Conservation (phyloP, 2,329 filamentous ascomycete species). For the Phaeoacremonium minimum region DNA sequence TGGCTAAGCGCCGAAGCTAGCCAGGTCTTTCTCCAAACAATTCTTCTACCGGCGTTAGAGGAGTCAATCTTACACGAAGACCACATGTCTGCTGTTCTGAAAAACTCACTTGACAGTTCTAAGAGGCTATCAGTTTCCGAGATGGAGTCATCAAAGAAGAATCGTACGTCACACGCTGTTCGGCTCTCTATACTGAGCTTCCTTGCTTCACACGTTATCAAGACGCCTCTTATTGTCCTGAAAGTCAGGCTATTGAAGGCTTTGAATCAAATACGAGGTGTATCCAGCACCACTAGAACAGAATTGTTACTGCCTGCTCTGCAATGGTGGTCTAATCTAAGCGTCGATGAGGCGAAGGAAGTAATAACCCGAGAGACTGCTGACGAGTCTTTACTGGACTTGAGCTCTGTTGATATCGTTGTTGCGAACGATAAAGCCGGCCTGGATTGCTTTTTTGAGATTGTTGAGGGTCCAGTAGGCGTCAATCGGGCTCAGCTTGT, state of each 20-base stretch:
- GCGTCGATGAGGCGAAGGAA: slow-evolving; percentile 42
- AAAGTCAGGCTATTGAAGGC: slow-evolving; percentile 70
- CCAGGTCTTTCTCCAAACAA: slow-evolving; percentile 57
- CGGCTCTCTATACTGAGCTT: slow-evolving; percentile 66
- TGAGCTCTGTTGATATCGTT: slow-evolving; percentile 43
- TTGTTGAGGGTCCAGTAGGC: slow-evolving; percentile 41
- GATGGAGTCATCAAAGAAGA: slow-evolving; percentile 32
- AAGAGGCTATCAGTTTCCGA: slow-evolving; percentile 20
- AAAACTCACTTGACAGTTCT: slow-evolving; percentile 52
- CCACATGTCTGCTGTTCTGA: slow-evolving; percentile 63
- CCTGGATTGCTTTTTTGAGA: slow-evolving; percentile 45
- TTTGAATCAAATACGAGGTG: slow-evolving; percentile 68
- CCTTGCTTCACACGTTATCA: slow-evolving; percentile 67
- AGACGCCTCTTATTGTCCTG: slow-evolving; percentile 63
- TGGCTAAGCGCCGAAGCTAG: slow-evolving; percentile 56
- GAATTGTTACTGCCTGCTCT: slow-evolving; percentile 74
- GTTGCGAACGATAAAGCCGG: slow-evolving; percentile 49
- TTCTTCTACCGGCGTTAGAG: slow-evolving; percentile 73
- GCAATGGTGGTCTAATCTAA: slow-evolving; percentile 60
- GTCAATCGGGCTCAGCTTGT: slow-evolving; percentile 45
- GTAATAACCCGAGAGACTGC: slow-evolving; percentile 36
- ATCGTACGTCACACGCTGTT: slow-evolving; percentile 53
- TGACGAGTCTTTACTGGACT: slow-evolving; percentile 24
- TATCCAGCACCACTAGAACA: slow-evolving; percentile 65
- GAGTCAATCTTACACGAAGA: slow-evolving; percentile 79